Evolutionary conservation across 352 stramenopile genomes (phyloP), one percentile per base, ranked within the genome.

Genomic region (Phytopythium mirpurense): DNA sequence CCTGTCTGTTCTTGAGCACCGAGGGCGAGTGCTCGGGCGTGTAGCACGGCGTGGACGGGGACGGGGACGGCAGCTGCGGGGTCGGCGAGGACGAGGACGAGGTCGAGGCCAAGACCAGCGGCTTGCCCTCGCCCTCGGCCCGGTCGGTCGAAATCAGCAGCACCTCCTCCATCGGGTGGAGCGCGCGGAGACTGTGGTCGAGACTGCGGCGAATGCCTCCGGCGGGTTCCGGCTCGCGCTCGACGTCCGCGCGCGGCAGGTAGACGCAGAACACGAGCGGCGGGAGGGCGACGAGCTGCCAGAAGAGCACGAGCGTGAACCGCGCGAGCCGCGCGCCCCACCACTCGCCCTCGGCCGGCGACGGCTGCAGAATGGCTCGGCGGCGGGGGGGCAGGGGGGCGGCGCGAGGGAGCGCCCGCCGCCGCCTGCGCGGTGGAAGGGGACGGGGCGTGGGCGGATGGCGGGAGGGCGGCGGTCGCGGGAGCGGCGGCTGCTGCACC

Each of bases 281-380:
- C 15, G 59, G 43, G 5, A 54, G 34, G 35, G 40, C 38, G 38
- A 70, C 36, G 51, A 75, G 70, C 38, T 59, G 60, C 52, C 60
- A 62, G 53, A 75, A 40, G 10, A 75, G 55, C 55, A 68, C 46
- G 38, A 65, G 57, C n/a, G 62, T 61, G 36, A 75, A 55, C 36
- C 63, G 63, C 54, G 63, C 67, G 41, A 75, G 67, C 38, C 63
- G 60, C 54, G 57, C 60, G 41, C 63, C 60, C 67, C 67, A 75
- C 42, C 57, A 51, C 59, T 54, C 54, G 45, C 45, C 46, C 54
- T 56, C 47, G 38, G 54, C 46, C 34, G 23, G 21, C 40, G 36
- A 16, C 0, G 26, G 23, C 48, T 29, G 48, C 51, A 44, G 49
- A 10, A 40, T 19, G 31, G 52, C 49, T 44, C 7, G 31, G 9